These are phyloP conservation scores for Colletotrichum theobromicola DNA, from an alignment of 2,329 filamentous ascomycete genomes.

Conservation along the genomic window DNA sequence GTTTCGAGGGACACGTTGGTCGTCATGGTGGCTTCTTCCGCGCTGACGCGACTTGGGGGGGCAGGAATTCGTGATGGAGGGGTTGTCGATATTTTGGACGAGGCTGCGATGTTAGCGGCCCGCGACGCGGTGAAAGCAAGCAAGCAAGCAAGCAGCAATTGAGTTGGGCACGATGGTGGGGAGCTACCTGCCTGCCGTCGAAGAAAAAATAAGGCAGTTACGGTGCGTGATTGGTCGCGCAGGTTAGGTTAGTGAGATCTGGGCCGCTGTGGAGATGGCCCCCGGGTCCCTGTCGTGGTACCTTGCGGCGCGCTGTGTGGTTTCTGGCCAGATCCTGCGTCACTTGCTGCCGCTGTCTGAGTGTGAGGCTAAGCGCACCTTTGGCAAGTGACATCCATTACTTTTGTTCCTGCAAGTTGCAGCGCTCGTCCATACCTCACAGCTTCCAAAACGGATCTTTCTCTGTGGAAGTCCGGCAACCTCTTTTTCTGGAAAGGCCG, in stretches of 20 bases:
- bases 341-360: not conserved
- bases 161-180: not conserved
- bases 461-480: not conserved
- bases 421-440: not conserved
- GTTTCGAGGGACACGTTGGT: constrained; percentile 84
- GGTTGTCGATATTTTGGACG: constrained; percentile 2
- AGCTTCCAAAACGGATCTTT: not conserved
- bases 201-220: not conserved
- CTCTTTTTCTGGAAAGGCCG: not conserved
- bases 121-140: not conserved
- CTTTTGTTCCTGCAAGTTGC: not conserved
- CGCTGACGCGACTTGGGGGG: not conserved
- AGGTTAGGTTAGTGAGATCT: not conserved
- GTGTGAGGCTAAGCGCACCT: not conserved
- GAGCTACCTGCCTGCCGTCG: not conserved
- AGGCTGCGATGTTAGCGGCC: constrained; percentile 5
- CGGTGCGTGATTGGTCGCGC: not conserved
- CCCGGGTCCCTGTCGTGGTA: not conserved
- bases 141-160: not conserved
- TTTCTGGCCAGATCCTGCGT: not conserved
- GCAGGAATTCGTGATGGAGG: not conserved
- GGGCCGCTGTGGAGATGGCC: not conserved
- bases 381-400: not conserved
- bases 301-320: not conserved
- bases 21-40: constrained; percentile 59